These are phyloP conservation scores for Ziziphus jujuba DNA, from an alignment of 306 rosid genomes.

Conservation along the genomic window DNA sequence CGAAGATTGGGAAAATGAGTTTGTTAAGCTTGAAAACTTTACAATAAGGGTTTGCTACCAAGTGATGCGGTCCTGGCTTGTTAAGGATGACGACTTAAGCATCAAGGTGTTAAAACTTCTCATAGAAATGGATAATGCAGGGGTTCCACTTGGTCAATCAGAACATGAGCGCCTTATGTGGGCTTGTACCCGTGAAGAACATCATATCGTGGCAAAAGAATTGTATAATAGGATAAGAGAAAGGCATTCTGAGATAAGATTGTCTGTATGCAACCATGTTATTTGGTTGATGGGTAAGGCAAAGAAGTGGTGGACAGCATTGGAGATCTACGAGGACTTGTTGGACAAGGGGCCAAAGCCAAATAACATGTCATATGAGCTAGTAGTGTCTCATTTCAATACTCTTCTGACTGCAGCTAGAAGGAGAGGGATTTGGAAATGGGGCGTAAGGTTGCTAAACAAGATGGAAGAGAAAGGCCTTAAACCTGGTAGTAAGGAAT, in stretches of 20 bases:
- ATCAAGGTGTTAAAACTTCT: conserved; percentile 62
- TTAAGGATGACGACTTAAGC: conserved; percentile 47
- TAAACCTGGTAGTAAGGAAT: conserved; percentile 80
- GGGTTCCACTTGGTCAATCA: conserved; percentile 49
- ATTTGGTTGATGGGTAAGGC: conserved; percentile 98
- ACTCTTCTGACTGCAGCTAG: conserved; percentile 76
- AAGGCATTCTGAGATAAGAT: conserved; percentile 53
- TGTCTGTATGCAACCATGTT: conserved; percentile 86
- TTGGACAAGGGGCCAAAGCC: conserved; percentile 93
- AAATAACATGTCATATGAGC: conserved; percentile 79
- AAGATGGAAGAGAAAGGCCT: conserved; percentile 97
- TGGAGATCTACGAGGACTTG: conserved; percentile 87
- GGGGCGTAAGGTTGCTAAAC: conserved; percentile 91
- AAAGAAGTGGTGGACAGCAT: conserved; percentile 96
- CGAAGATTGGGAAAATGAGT: conserved; percentile 72
- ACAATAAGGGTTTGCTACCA: conserved; percentile 83
- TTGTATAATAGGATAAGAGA: conserved; percentile 71
- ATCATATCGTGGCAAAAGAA: conserved; percentile 72
- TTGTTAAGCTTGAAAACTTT: conserved; percentile 64
- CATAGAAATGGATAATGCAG: conserved; percentile 62
- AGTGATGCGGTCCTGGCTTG: conserved; percentile 90
- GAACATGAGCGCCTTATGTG: conserved; percentile 76
- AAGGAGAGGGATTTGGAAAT: conserved; percentile 82
- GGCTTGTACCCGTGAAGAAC: conserved; percentile 95
- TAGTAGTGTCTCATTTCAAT: conserved; percentile 74